Percentiles rank a stretch among this genome's conserved stretches.
These are phyloP conservation scores for Botrytis hyacinthi DNA, from an alignment of 2,329 filamentous ascomycete genomes.

Conservation along the genomic window DNA sequence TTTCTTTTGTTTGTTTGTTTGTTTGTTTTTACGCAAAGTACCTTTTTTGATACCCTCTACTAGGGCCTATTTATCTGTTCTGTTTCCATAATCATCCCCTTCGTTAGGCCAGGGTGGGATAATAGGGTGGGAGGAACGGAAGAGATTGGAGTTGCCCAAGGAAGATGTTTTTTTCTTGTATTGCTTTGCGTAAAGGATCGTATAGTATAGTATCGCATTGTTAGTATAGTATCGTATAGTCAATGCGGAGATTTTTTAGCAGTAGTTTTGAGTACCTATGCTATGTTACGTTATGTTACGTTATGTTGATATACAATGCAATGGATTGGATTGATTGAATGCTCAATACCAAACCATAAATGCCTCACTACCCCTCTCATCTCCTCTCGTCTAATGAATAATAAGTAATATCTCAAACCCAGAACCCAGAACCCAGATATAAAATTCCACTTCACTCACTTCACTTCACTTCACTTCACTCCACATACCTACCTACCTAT, in stretches of 20 bases:
- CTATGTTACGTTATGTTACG: not conserved
- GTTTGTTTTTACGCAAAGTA: not conserved
- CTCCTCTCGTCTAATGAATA: too few species aligned
- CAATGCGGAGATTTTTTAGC: not conserved
- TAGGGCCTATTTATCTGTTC: not conserved
- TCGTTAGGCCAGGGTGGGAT: not conserved
- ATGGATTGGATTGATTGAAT: not conserved
- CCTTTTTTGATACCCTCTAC: constrained; percentile 1
- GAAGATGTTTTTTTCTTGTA: not conserved
- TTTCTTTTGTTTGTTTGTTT: not conserved
- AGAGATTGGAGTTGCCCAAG: not conserved
- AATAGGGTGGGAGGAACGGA: not conserved
- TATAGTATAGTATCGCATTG: not conserved
- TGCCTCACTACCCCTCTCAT: too few species aligned
- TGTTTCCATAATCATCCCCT: not conserved
- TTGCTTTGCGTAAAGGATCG: not conserved
- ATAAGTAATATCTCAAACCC: too few species aligned
- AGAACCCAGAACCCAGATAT: not conserved
- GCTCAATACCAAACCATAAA: too few species aligned
- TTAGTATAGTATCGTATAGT: not conserved
- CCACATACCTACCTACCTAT: too few species aligned
- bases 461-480: too few species aligned
- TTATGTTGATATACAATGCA: not conserved
- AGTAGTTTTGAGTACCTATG: not conserved
- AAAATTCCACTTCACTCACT: too few species aligned